Percentiles rank a stretch among this genome's conserved stretches.
These are phyloP conservation scores for Plantago elongata DNA, from an alignment of 257 asterid species.

Conservation along the genomic window DNA sequence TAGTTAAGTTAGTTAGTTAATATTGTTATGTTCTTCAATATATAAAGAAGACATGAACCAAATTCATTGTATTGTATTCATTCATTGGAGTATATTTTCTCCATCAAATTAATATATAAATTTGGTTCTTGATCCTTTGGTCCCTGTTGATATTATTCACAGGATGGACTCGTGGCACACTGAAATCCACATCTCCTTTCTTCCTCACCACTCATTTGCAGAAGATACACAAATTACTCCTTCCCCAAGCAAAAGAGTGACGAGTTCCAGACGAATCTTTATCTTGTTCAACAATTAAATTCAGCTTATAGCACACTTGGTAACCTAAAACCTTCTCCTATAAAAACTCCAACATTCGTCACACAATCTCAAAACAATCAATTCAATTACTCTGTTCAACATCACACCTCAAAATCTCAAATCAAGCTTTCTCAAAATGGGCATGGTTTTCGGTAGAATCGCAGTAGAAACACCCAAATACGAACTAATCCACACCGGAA, in stretches of 20 bases:
- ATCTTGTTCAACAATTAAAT: background rate
- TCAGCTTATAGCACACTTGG: background rate
- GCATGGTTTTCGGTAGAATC: constrained; percentile 68
- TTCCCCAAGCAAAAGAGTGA: constrained; percentile 23
- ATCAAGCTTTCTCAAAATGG: constrained; percentile 34
- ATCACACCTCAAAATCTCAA: constrained; percentile 2
- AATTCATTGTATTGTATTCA: too few relatives aligned
- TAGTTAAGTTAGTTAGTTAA: too few relatives aligned
- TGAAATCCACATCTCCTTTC: background rate
- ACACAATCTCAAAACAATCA: too few relatives aligned
- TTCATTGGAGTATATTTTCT: too few relatives aligned
- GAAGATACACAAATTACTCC: constrained; percentile 10
- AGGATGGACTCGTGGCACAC: too few relatives aligned
- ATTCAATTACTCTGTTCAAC: background rate
- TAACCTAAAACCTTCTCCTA: background rate
- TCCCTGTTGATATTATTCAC: too few relatives aligned
- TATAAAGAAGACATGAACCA: too few relatives aligned
- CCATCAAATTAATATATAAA: too few relatives aligned
- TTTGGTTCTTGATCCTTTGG: too few relatives aligned
- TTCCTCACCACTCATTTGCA: constrained; percentile 13
- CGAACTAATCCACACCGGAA: constrained; percentile 41
- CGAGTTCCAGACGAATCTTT: background rate
- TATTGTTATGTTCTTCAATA: too few relatives aligned
- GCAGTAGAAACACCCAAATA: constrained; percentile 65
- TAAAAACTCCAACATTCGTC: too few relatives aligned